phyloP scores from a whole-genome alignment of 495 filamentous ascomycete species.

The Penicillium flavigenum region DNA sequence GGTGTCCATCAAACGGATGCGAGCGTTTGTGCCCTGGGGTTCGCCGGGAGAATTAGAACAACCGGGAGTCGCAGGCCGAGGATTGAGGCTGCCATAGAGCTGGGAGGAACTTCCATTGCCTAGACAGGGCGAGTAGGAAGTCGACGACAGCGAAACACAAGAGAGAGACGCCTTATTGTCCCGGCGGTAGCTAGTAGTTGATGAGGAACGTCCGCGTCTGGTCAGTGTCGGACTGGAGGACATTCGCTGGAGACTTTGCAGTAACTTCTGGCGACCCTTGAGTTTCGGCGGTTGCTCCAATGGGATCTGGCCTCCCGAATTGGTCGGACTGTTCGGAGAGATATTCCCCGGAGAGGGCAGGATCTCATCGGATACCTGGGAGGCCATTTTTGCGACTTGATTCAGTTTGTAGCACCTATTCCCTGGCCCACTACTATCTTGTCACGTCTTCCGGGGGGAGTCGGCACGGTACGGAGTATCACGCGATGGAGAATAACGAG shows the following conservation, averaged over 20 bases:
- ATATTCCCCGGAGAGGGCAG: constrained; percentile 26
- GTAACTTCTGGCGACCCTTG: constrained; percentile 70
- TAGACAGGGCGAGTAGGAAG: constrained; percentile 53
- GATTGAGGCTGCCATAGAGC: constrained; percentile 54
- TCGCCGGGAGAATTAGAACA: constrained; percentile 45
- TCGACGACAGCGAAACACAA: constrained; percentile 75
- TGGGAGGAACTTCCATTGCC: constrained; percentile 58
- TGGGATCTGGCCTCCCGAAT: constrained; percentile 41
- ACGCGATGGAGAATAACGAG: background rate
- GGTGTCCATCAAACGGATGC: constrained; percentile 51
- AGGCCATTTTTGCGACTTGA: constrained; percentile 29
- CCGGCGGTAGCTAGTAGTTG: constrained; percentile 55
- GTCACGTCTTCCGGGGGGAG: constrained; percentile 2
- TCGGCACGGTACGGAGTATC: background rate
- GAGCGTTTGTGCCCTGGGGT: constrained; percentile 42
- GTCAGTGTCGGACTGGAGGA: constrained; percentile 79
- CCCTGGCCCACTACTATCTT: background rate
- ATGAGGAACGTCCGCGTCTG: constrained; percentile 57
- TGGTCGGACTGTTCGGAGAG: constrained; percentile 32
- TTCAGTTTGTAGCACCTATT: background rate
- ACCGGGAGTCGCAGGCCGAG: constrained; percentile 62
- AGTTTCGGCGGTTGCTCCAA: constrained; percentile 59
- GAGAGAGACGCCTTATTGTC: constrained; percentile 77
- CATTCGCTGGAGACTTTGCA: constrained; percentile 82
- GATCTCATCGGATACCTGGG: constrained; percentile 30